Percentiles rank a stretch among this genome's conserved stretches.
Conservation (phyloP, 495 filamentous ascomycete species). For the Penicillium lividum region DNA sequence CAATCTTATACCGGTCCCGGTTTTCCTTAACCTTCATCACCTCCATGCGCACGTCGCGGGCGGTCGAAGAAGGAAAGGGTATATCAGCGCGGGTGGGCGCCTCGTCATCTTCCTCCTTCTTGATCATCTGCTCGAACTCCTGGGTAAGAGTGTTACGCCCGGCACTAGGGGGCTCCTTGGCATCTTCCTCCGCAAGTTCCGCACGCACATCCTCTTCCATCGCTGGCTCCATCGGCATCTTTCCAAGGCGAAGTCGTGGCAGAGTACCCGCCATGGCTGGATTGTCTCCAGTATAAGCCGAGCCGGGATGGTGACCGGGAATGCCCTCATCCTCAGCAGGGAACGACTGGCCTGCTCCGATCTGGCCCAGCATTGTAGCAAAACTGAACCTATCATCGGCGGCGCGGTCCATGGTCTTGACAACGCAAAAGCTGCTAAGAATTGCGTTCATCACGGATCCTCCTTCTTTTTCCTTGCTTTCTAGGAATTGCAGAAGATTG, state of each 20-base stretch:
- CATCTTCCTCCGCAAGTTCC: slow-evolving; percentile 79
- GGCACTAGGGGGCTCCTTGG: slow-evolving; percentile 62
- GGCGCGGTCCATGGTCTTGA: slow-evolving; percentile 73
- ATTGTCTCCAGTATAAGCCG: slow-evolving; percentile 70
- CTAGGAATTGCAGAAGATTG: slow-evolving; percentile 82
- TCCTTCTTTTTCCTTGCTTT: slow-evolving; percentile 76
- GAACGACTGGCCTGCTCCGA: slow-evolving; percentile 60
- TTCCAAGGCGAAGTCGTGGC: slow-evolving; percentile 71
- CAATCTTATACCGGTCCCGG: slow-evolving; percentile 83
- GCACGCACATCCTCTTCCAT: slow-evolving; percentile 78
- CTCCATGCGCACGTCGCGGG: slow-evolving; percentile 88
- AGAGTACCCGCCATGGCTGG: slow-evolving; percentile 52
- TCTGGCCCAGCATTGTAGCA: slow-evolving; percentile 72
- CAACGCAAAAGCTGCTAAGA: slow-evolving; percentile 69
- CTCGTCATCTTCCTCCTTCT: slow-evolving; percentile 86
- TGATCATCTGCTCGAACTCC: slow-evolving; percentile 83
- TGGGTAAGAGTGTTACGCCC: slow-evolving; percentile 69
- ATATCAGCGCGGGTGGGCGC: slow-evolving; percentile 73
- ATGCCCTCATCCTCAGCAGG: slow-evolving; percentile 90
- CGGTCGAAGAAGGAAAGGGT: slow-evolving; percentile 80
- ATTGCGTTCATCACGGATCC: slow-evolving; percentile 74
- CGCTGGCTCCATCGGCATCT: slow-evolving; percentile 74
- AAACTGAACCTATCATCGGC: slow-evolving; percentile 78
- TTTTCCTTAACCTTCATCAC: slow-evolving; percentile 94
- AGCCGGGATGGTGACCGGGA: slow-evolving; percentile 84